phyloP scores from a whole-genome alignment of 257 asterid genomes.

The Gentiana straminea region DNA sequence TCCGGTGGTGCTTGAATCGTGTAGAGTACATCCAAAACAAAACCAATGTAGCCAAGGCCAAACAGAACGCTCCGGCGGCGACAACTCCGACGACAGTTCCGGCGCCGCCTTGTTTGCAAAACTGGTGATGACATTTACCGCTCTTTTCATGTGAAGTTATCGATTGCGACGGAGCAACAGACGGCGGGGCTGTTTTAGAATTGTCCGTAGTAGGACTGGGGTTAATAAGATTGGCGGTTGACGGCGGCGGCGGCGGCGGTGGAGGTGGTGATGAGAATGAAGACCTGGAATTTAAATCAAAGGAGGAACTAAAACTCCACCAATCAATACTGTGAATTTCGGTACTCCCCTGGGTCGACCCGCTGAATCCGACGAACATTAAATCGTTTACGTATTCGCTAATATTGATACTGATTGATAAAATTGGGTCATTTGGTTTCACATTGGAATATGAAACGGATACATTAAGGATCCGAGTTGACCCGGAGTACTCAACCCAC shows the following conservation, averaged over 20 bases:
- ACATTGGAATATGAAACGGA: constrained; percentile 60
- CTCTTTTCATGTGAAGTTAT: constrained; percentile 17
- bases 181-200: constrained; percentile 28
- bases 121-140: constrained; percentile 37
- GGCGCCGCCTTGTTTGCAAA: constrained; percentile 48
- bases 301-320: constrained; percentile 78
- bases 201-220: constrained; percentile 29
- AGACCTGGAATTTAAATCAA: constrained; percentile 33
- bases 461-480: constrained; percentile 29
- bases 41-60: constrained; percentile 38
- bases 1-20: constrained; percentile 31
- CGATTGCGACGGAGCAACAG: constrained; percentile 29
- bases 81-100: constrained; percentile 75
- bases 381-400: constrained; percentile 42
- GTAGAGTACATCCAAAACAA: constrained; percentile 47
- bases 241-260: constrained; percentile 54
- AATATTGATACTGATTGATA: constrained; percentile 39
- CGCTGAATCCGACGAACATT: constrained; percentile 71
- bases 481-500: constrained; percentile 71
- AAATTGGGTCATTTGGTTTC: constrained; percentile 56
- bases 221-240: constrained; percentile 31
- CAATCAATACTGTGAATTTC: constrained; percentile 62
- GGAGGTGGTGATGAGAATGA: constrained; percentile 18
- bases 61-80: constrained; percentile 63
- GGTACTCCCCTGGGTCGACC: constrained; percentile 87